Percentiles rank a stretch among this genome's conserved stretches.
These are phyloP conservation scores for Auricularia heimuer DNA, from an alignment of 768 basidiomycete genomes.

Conservation along the genomic window DNA sequence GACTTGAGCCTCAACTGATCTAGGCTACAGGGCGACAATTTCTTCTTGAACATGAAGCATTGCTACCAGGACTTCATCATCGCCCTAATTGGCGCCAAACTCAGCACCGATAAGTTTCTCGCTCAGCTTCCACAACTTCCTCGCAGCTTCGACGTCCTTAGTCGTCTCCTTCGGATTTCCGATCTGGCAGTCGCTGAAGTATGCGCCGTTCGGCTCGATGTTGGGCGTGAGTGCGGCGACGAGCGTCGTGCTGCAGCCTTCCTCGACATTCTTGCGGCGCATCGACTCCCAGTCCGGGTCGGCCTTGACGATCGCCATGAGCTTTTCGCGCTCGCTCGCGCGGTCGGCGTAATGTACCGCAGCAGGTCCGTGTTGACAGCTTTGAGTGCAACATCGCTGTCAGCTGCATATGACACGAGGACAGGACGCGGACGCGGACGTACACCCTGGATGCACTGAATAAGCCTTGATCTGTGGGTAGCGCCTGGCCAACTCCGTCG, in stretches of 20 bases:
- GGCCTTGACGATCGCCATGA: neutral
- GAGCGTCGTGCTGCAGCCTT: constrained; percentile 14
- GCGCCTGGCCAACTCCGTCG: constrained; percentile 8
- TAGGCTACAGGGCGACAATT: no score
- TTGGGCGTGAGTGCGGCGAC: constrained; percentile 22
- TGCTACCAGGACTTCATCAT: no score
- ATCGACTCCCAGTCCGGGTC: neutral
- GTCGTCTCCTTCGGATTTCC: constrained; percentile 17
- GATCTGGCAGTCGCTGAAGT: constrained; percentile 19
- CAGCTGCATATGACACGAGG: neutral
- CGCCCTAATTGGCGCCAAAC: neutral
- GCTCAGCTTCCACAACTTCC: constrained; percentile 23
- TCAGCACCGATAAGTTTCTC: constrained; percentile 16
- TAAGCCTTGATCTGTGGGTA: neutral
- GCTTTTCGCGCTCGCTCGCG: neutral
- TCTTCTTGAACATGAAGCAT: no score
- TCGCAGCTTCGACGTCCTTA: constrained; percentile 17
- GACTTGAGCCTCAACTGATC: no score
- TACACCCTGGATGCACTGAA: neutral
- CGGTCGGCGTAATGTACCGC: neutral
- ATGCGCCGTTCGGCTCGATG: constrained; percentile 15
- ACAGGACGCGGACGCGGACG: neutral
- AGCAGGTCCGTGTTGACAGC: neutral
- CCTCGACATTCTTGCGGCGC: neutral
- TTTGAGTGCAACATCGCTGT: neutral